Evolutionary conservation across 768 basidiomycete species (phyloP), one percentile per base, ranked within the genome.

Genomic region (Dentipellis sp.): DNA sequence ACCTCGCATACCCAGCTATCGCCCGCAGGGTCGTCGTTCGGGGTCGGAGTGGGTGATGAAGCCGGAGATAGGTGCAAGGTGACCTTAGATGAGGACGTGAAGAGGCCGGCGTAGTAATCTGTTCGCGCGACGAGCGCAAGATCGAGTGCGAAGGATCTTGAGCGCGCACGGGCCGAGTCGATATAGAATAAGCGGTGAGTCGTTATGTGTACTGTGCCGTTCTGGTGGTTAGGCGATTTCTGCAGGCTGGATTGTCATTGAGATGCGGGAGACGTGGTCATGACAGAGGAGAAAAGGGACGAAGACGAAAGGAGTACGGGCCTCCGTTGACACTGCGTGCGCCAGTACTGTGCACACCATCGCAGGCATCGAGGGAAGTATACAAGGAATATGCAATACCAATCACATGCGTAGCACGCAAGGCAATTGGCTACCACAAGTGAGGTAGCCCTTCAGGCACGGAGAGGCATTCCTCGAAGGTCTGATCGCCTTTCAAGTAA

Each of bases 181-280:
- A 92, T 75, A 72, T 89, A 94, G 73, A 97, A 84, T 0, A 97
- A 71, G 35, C 94, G 84, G 66, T 94, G 91, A 1, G 84, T 86
- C 0, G 94, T 89, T 36, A 88, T 74, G 65, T 86, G 75, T 3
- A 88, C 68, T 0, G 79, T 78, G 23, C 94, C 91, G 48, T 78
- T 71, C 68, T 93, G 91, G 65, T 94, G 86, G 36, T 78, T 74
- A n/a, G 79, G 74, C 4, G 90, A 78, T 72, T 95, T 95, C 76
- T 91, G 86, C 56, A 77, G 76, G 53, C 93, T 97, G 66, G 45
- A 62, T 58, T 51, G 63, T 68, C 66, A 67, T 69, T 63, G 69
- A 63, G 56, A 60, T 51, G 17, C 52, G 39, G 58, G 51, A 47
- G 58, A 50, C 40, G 10, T 39, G 35, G 22, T 17, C 17, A 45